A percentile compares a stretch with the other conserved stretches of the same genome.
These are phyloP conservation scores for Podospora pseudopauciseta DNA, from an alignment of 495 filamentous ascomycete species.

Conservation along the genomic window DNA sequence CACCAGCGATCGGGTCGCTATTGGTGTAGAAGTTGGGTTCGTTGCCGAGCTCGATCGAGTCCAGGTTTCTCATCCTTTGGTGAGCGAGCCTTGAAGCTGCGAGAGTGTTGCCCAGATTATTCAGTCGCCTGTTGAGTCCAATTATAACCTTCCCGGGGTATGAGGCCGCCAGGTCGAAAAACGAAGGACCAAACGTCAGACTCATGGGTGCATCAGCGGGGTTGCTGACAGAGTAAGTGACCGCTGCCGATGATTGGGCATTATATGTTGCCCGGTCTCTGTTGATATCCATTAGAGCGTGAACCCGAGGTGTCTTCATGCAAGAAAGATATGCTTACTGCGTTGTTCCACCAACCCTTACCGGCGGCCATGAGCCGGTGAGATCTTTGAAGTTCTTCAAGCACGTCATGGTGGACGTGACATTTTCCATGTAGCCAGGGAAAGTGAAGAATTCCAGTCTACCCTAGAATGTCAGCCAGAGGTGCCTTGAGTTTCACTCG, in stretches of 20 bases:
- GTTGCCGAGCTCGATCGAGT: slow-evolving; percentile 59
- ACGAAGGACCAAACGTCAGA: slow-evolving; percentile 55
- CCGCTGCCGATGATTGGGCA: slow-evolving; percentile 45
- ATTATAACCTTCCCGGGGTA: slow-evolving; percentile 54
- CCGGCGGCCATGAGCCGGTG: slow-evolving; percentile 53
- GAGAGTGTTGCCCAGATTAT: slow-evolving; percentile 55
- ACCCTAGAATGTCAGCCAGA: background rate
- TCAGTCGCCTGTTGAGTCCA: slow-evolving; percentile 55
- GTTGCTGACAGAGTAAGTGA: slow-evolving; percentile 54
- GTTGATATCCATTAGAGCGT: slow-evolving; percentile 12
- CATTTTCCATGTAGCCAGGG: slow-evolving; percentile 55
- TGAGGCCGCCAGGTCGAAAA: slow-evolving; percentile 49
- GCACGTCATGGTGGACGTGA: slow-evolving; percentile 52
- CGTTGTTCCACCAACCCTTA: slow-evolving; percentile 59
- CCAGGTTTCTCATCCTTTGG: slow-evolving; percentile 46
- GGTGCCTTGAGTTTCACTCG: background rate
- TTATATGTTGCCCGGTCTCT: slow-evolving; percentile 56
- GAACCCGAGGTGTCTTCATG: background rate
- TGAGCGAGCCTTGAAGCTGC: slow-evolving; percentile 49
- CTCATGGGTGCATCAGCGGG: slow-evolving; percentile 51
- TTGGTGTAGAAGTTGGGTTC: slow-evolving; percentile 51
- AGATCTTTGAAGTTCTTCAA: slow-evolving; percentile 52
- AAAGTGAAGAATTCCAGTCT: slow-evolving; percentile 57
- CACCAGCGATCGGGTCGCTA: slow-evolving; percentile 51
- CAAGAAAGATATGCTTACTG: slow-evolving; percentile 8